Evolutionary conservation across 805 yeast genomes (phyloP).

Genomic region (Zygoascus flipseniorum): DNA sequence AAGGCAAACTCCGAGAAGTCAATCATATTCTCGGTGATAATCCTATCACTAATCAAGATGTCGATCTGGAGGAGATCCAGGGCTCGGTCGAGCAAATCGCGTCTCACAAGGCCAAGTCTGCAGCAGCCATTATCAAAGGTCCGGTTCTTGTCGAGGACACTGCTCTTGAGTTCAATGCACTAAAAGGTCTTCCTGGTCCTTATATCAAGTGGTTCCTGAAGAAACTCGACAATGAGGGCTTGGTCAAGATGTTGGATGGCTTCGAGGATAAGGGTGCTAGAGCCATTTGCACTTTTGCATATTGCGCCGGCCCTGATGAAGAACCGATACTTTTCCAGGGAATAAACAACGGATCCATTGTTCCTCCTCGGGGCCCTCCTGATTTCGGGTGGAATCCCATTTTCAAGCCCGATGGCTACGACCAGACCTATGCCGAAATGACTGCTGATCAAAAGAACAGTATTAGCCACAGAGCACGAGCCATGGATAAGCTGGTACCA

Average conservation of each 20-base stretch:
- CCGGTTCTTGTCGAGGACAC: slow-evolving; percentile 96
- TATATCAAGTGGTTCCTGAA: slow-evolving; percentile 73
- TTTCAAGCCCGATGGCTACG: slow-evolving; percentile 72
- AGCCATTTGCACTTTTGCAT: slow-evolving; percentile 90
- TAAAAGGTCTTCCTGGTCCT: slow-evolving; percentile 88
- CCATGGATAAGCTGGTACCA: slow-evolving; percentile 61
- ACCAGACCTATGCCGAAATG: slow-evolving; percentile 85
- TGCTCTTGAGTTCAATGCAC: slow-evolving; percentile 73
- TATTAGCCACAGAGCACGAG: slow-evolving; percentile 82
- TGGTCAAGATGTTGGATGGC: slow-evolving; percentile 68
- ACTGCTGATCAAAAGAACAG: slow-evolving; percentile 63
- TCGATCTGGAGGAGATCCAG: slow-evolving; percentile 88
- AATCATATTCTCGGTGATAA: slow-evolving; percentile 49
- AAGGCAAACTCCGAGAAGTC: slow-evolving; percentile 81
- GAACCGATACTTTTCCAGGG: slow-evolving; percentile 82
- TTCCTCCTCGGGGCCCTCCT: slow-evolving; percentile 65
- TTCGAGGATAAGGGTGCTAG: slow-evolving; percentile 79
- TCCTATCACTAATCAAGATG: slow-evolving; percentile 47
- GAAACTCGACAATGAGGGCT: slow-evolving; percentile 63
- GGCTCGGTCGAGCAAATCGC: slow-evolving; percentile 81
- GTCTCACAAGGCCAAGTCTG: slow-evolving; percentile 65
- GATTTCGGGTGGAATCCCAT: slow-evolving; percentile 93
- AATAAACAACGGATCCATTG: slow-evolving; percentile 70
- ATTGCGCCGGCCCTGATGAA: slow-evolving; percentile 69
- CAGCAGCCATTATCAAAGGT: slow-evolving; percentile 54